Percentiles rank a stretch among this genome's conserved stretches.
Evolutionary conservation across 2,329 filamentous ascomycete species (phyloP).

Genomic region (Hypoxylon sp.): DNA sequence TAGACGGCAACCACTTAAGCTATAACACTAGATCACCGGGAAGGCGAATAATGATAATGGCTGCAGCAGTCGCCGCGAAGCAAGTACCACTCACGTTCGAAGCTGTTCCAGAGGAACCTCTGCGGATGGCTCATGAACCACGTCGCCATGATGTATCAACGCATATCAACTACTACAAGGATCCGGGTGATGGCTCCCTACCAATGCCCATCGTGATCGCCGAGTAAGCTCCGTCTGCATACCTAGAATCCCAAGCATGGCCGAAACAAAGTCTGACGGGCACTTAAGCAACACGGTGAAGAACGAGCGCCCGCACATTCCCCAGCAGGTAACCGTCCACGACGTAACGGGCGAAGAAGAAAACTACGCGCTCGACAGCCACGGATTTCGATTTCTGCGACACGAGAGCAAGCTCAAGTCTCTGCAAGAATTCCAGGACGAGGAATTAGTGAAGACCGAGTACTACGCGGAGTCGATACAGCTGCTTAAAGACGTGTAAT

Average conservation of each 20-base stretch:
- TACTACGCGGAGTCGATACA: conserved; percentile 81
- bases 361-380: conserved; percentile 56
- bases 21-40: neutral
- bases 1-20: too few species aligned
- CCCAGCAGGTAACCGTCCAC: conserved; percentile 59
- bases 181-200: conserved; percentile 48
- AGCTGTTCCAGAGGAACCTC: neutral
- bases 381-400: conserved; percentile 57
- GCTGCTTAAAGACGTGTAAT: conserved; percentile 68
- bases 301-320: conserved; percentile 57
- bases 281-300: conserved; percentile 47
- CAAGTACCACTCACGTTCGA: conserved; percentile 10
- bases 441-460: conserved; percentile 67
- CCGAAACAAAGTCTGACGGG: neutral
- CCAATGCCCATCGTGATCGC: conserved; percentile 49
- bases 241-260: too few species aligned
- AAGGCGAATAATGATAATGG: conserved; percentile 15
- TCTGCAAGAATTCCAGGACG: conserved; percentile 60
- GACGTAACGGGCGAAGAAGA: conserved; percentile 58
- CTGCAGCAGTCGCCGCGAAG: conserved; percentile 26
- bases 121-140: neutral
- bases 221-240: conserved; percentile 35
- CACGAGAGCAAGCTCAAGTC: conserved; percentile 50
- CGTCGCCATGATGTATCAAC: conserved; percentile 42
- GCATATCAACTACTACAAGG: conserved; percentile 49